Percentiles rank a stretch among this genome's conserved stretches.
Conservation (phyloP, 768 basidiomycete species). For the Tricholoma furcatifolium region DNA sequence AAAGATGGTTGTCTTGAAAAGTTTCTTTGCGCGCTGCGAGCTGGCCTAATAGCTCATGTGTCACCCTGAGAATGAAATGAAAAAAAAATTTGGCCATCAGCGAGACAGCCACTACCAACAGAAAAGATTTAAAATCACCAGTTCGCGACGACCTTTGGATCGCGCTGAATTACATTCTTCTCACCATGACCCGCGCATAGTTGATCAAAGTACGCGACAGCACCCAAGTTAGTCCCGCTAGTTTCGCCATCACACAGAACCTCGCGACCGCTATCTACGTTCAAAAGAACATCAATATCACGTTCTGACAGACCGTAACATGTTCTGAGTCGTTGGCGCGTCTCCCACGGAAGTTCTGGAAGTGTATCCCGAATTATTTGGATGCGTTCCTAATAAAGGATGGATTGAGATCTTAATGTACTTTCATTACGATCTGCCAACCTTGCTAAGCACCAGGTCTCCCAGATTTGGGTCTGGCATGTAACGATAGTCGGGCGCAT, state of each 20-base stretch:
- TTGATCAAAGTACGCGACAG: slow-evolving; percentile 80
- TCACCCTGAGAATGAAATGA: slow-evolving; percentile 59
- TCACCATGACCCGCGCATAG: slow-evolving; percentile 39
- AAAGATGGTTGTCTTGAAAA: slow-evolving; percentile 58
- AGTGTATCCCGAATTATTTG: slow-evolving; percentile 47
- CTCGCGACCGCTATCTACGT: slow-evolving; percentile 64
- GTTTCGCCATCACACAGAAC: slow-evolving; percentile 59
- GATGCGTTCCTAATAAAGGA: slow-evolving; percentile 59
- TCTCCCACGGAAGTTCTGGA: slow-evolving; percentile 76
- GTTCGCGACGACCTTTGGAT: slow-evolving; percentile 76
- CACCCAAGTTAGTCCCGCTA: slow-evolving; percentile 33
- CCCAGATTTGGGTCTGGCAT: slow-evolving; percentile 98
- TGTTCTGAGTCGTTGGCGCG: slow-evolving; percentile 52
- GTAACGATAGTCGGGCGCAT: slow-evolving; percentile 94
- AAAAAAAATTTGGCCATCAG: background rate
- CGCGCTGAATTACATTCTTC: slow-evolving; percentile 31
- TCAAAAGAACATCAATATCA: slow-evolving; percentile 75
- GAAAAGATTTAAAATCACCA: slow-evolving; percentile 53
- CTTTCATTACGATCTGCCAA: slow-evolving; percentile 19
- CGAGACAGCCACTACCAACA: slow-evolving; percentile 9
- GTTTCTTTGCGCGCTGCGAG: slow-evolving; percentile 56
- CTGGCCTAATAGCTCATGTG: slow-evolving; percentile 83
- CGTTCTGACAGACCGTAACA: slow-evolving; percentile 49
- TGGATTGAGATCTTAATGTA: background rate
- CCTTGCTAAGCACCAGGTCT: slow-evolving; percentile 57